Evolutionary conservation across 129 eudicot genomes (phyloP).

Genomic region (Silybum marianum): DNA sequence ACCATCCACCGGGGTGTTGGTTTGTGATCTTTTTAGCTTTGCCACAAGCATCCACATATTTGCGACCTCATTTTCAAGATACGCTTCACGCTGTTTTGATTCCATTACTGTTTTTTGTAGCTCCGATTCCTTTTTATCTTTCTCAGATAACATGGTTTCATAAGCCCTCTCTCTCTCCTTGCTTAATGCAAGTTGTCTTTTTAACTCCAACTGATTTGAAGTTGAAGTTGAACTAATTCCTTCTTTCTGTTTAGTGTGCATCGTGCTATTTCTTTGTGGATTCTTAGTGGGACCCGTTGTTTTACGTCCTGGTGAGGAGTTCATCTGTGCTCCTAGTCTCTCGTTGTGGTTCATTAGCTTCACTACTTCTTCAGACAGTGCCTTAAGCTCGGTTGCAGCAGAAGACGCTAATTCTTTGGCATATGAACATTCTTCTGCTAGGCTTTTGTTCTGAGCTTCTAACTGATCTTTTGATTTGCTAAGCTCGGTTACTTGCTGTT

Average conservation of each 20-base stretch:
- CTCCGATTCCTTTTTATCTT: slow-evolving; percentile 53
- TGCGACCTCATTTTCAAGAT: slow-evolving; percentile 67
- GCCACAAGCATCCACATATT: slow-evolving; percentile 75
- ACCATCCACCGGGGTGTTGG: slow-evolving; percentile 31
- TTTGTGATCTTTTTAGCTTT: slow-evolving; percentile 60
- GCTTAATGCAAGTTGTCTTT: slow-evolving; percentile 58
- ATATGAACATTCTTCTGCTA: slow-evolving; percentile 74
- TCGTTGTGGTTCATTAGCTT: slow-evolving; percentile 83
- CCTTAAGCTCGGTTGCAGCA: slow-evolving; percentile 75
- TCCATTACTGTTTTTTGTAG: slow-evolving; percentile 61
- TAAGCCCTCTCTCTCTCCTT: slow-evolving; percentile 63
- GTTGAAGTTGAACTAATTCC: slow-evolving; percentile 27
- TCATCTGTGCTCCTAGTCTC: slow-evolving; percentile 54
- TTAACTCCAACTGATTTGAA: slow-evolving; percentile 37
- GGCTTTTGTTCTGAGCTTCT: slow-evolving; percentile 64
- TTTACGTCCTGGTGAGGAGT: slow-evolving; percentile 45
- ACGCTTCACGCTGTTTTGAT: slow-evolving; percentile 72
- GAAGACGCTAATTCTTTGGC: slow-evolving; percentile 80
- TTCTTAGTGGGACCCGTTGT: slow-evolving; percentile 35
- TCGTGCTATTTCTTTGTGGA: slow-evolving; percentile 41
- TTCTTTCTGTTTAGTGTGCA: slow-evolving; percentile 47
- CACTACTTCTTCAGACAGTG: slow-evolving; percentile 77
- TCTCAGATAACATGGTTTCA: slow-evolving; percentile 59
- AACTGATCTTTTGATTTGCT: slow-evolving; percentile 56
- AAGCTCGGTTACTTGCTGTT: slow-evolving; percentile 45